Base-by-base conservation (phyloP, 2,329 filamentous ascomycete genomes). In the Penicillium sp. region DNA sequence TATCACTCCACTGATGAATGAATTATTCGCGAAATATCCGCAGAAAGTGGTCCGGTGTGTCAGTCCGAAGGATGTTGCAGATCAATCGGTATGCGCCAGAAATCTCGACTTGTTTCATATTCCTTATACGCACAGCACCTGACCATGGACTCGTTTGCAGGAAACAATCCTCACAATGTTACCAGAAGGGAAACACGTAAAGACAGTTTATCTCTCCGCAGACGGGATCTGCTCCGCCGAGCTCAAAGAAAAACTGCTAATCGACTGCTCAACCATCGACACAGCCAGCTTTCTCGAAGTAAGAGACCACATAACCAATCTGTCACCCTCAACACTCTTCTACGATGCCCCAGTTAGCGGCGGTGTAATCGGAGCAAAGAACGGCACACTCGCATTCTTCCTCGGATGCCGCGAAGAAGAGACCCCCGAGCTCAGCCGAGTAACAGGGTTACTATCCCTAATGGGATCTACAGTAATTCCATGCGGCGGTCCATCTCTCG, bases 261-360 rank as follows among this genome's bases (percentile, higher is more conserved):
- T 83, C 58, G 82, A 84, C 66, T 82, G 79, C 66, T 82, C 79
- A 1, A 83, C 82, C 8, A 84, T 84, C 65, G 81, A 83, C 61
- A 81, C 79, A 0, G 77, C 75, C 5, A 82, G 79, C 3, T 81
- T 76, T 33, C 71, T 81, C 23, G 69, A 70, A 12, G 75, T 83
- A 23, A 75, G 75, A 53, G 68, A 76, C 1, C 69, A 75, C 23
- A 72, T 77, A 25, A 46, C 60, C 4, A 44, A 67, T 4, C 61
- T 71, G 18, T 77, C 77, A 42, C 75, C 75, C 0, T 60, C 68
- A 0, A 74, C 79, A 8, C 72, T 67, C 3, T 82, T 83, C 67
- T 82, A 81, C 66, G 81, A 83, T 55, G 74, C 79, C 1, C 81
- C 81, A 2, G 81, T 83, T 26, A 80, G 77, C 35, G 81, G 81